A percentile compares a stretch with the other conserved stretches of the same genome.
phyloP scores from a whole-genome alignment of 1,284 basidiomycete genomes.

The Pascua sp. region DNA sequence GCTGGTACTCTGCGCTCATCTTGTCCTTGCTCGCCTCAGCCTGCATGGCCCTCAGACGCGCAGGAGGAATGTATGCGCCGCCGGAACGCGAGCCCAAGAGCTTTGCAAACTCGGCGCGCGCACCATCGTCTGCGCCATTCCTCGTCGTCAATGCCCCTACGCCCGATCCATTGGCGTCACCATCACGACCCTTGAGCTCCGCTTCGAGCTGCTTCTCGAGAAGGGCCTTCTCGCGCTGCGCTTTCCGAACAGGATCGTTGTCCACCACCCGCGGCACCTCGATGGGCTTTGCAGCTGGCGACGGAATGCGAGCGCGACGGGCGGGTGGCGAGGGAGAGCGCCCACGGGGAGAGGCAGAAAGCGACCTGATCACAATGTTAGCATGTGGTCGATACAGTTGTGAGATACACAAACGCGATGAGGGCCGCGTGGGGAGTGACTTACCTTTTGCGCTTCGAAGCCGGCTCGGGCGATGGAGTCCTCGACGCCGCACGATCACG shows the following conservation, averaged over 20 bases:
- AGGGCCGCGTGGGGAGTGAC: conserved; percentile 11
- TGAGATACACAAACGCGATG: background rate
- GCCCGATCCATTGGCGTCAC: conserved; percentile 52
- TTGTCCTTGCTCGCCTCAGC: conserved; percentile 80
- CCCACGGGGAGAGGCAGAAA: conserved; percentile 39
- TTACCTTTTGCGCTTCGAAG: conserved; percentile 46
- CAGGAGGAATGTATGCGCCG: conserved; percentile 95
- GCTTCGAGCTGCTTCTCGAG: conserved; percentile 69
- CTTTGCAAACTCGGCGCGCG: conserved; percentile 72
- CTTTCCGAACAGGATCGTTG: conserved; percentile 69
- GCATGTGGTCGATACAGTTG: background rate
- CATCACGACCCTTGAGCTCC: conserved; percentile 29
- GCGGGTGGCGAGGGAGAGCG: conserved; percentile 46
- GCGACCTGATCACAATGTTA: conserved; percentile 28
- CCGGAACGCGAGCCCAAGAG: conserved; percentile 71
- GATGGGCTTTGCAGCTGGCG: conserved; percentile 27
- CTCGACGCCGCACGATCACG: conserved; percentile 4
- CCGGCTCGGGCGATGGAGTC: conserved; percentile 22
- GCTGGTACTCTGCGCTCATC: conserved; percentile 85
- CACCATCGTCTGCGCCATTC: conserved; percentile 55
- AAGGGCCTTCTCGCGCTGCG: conserved; percentile 69
- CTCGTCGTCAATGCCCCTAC: conserved; percentile 8
- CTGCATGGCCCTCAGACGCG: conserved; percentile 84
- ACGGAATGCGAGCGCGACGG: conserved; percentile 36
- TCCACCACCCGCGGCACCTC: conserved; percentile 63